Conservation (phyloP, 495 filamentous ascomycete genomes). For the Bacidia gigantensis region DNA sequence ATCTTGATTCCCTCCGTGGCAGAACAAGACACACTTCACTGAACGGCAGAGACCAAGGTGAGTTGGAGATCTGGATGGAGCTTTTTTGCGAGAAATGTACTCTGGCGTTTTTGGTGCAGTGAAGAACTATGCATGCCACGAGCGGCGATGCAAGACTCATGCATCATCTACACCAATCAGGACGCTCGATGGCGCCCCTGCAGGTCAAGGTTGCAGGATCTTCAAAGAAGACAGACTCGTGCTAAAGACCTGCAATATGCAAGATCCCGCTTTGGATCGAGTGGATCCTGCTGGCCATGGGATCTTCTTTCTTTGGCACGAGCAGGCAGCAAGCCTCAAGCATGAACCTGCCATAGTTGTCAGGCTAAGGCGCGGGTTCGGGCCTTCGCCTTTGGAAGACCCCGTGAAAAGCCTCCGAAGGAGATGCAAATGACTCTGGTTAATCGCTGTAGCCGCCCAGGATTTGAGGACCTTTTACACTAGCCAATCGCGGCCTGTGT, state of each 20-base stretch:
- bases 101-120: not conserved
- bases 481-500: not conserved
- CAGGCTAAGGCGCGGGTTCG: not conserved
- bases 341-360: not conserved
- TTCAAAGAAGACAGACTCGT: conserved; percentile 5
- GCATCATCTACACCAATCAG: not conserved
- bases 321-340: not conserved
- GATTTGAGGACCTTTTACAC: not conserved
- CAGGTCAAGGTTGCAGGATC: not conserved
- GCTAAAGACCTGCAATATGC: conserved; percentile 14
- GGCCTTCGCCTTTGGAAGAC: not conserved
- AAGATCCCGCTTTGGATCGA: conserved; percentile 15
- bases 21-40: not conserved
- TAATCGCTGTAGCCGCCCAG: conserved; percentile 17
- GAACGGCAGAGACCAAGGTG: not conserved
- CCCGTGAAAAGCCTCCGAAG: conserved; percentile 3
- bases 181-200: not conserved
- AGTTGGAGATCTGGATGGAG: too few relatives aligned
- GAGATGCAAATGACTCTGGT: conserved; percentile 11
- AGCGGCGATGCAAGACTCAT: not conserved
- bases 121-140: not conserved
- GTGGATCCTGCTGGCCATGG: conserved; percentile 6
- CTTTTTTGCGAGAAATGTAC: not conserved
- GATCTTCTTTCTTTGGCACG: not conserved
- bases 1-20: not conserved